Conservation (phyloP, 176 grass and related monocot species). For the Zea luxurians region DNA sequence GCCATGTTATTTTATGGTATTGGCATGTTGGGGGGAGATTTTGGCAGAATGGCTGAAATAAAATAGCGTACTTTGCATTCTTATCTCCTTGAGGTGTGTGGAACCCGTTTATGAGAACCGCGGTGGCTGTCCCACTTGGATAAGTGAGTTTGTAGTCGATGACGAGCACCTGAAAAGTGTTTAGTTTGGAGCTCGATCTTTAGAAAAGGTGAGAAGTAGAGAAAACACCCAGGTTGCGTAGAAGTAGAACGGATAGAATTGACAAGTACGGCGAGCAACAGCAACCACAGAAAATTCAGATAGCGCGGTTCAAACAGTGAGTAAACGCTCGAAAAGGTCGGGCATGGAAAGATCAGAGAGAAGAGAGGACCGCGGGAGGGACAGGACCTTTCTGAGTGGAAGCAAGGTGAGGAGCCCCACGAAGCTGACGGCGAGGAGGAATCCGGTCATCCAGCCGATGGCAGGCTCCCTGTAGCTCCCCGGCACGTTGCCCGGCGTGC, state of each 20-base stretch:
- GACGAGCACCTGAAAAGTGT: constrained; percentile 71
- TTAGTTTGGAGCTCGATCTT: not conserved
- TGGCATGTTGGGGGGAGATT: not conserved
- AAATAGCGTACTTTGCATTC: constrained; percentile 60
- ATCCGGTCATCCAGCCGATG: constrained; percentile 96
- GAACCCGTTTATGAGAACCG: constrained; percentile 95
- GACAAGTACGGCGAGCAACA: constrained; percentile 23
- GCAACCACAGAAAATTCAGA: constrained; percentile 22
- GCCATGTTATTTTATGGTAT: not conserved
- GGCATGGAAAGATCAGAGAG: not conserved
- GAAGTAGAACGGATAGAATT: not conserved
- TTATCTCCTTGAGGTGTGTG: constrained; percentile 90
- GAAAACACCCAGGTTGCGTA: not conserved
- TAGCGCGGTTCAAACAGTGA: not conserved
- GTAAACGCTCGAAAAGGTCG: not conserved
- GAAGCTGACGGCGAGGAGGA: constrained; percentile 81
- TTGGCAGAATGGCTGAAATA: constrained; percentile 18
- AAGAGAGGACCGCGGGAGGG: not conserved
- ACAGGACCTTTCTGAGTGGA: constrained; percentile 94
- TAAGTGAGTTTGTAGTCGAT: constrained; percentile 92
- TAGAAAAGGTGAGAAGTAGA: not conserved
- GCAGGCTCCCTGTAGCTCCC: constrained; percentile 86
- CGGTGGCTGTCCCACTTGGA: constrained; percentile 94
- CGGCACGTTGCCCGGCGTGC: constrained; percentile 72
- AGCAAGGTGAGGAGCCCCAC: constrained; percentile 86